Conservation (phyloP, 345 rosid species). For the Nephelium lappaceum region DNA sequence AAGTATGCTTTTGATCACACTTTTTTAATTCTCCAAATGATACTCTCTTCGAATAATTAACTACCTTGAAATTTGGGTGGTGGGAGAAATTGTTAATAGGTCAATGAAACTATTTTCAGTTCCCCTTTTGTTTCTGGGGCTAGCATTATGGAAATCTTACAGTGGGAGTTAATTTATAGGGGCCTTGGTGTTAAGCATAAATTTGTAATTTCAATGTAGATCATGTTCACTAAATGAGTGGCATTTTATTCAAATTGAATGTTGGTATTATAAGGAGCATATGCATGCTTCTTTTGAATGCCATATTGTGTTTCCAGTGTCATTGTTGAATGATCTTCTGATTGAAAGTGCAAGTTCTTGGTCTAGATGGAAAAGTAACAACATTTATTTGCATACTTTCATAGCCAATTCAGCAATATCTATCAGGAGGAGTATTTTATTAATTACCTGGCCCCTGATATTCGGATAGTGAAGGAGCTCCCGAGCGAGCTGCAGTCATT, state of each 20-base stretch:
- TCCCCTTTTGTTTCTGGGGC: not conserved
- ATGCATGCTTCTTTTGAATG: not conserved
- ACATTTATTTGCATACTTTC: conserved; percentile 15
- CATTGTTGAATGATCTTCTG: not conserved
- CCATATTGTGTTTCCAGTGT: not conserved
- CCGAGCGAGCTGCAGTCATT: conserved; percentile 77
- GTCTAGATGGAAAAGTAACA: conserved; percentile 28
- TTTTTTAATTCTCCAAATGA: not conserved
- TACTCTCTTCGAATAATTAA: not conserved
- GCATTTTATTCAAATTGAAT: conserved; percentile 6
- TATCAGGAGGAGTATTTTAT: conserved; percentile 92
- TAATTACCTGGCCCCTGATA: conserved; percentile 74
- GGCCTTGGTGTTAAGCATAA: not conserved
- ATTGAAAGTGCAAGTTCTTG: conserved; percentile 5
- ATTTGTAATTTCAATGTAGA: not conserved
- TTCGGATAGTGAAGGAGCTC: conserved; percentile 80
- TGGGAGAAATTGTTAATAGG: not conserved
- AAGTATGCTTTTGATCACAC: conserved; percentile 1
- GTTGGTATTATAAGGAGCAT: not conserved
- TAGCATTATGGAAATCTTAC: not conserved
- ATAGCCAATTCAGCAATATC: conserved; percentile 89
- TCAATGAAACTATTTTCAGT: not conserved
- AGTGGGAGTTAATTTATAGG: not conserved
- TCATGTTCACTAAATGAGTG: not conserved
- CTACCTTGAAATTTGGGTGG: not conserved